Base-by-base conservation (phyloP, 2,329 filamentous ascomycete genomes). In the Chaetomium sp. region DNA sequence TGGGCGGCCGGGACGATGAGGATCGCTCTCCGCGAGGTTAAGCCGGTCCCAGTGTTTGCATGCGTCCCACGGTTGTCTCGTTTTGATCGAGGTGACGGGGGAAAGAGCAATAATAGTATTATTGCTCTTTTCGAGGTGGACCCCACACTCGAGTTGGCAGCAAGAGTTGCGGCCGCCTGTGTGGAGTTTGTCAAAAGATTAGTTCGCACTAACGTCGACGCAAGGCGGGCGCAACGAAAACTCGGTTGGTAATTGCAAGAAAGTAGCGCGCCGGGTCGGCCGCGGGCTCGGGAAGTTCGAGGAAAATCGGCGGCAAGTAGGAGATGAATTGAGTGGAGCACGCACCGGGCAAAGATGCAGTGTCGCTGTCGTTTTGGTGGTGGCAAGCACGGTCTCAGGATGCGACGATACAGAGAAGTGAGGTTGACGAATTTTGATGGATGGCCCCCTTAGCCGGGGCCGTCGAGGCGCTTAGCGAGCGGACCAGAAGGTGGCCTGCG, bases 351-450 rank as follows among this genome's bases (percentile, higher is more conserved):
- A 64, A 49, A 45, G 61, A 67, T 64, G 65, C 59, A 53, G 58
- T 60, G 62, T 63, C 45, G 62, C 53, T 60, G 55, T 58, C 62
- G 53, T 25, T 50, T 65, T 49, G 51, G 57, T 45, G 63, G 63
- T 68, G 65, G 62, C 65, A 67, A 65, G 65, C 59, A 61, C 62
- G 62, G 60, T 67, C 64, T 59, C 60, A 51, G 21, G 27, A 68
- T 67, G 69, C 67, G 65, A 65, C 65, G 55, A 60, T 49, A 65
- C 56, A 42, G 59, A 64, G 60, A 60, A 58, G 51, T 64, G 69
- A 70, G 67, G 70, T 71, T 68, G 68, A 64, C 63, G 70, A 70
- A 72, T 71, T 72, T 72, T 70, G 67, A 69, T 68, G 68, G 64
- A 60, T 60, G 58, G 10, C 65, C 59, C 66, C 64, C 68, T 69